Evolutionary conservation across 129 eudicot species (phyloP), one percentile per base, ranked within the genome.

Genomic region (Saposhnikovia divaricata): DNA sequence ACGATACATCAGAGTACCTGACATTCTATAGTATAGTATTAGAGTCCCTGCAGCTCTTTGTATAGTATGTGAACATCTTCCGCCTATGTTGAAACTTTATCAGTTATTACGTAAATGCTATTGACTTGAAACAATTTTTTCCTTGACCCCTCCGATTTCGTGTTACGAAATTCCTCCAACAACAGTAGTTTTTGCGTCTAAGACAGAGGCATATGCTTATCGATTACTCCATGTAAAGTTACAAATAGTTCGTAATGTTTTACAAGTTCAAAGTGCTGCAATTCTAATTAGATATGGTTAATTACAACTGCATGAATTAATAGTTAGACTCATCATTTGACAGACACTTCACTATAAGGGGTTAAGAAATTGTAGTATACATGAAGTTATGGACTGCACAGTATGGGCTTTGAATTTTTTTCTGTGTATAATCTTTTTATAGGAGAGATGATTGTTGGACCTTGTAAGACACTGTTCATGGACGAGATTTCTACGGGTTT

Each of bases 381-480:
- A 55, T 55, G 14, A 63, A 63, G 70, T 63, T 63, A 27, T 63
- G 70, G 75, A 71, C 48, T 71, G 27, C 47, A 71, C 1, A 72
- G 1, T 28, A 37, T 73, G 77, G 48, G 53, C 51, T 51, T 40
- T 55, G 68, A 77, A 51, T 51, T 21, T 55, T 40, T 38, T 23
- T 5, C 9, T 78, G 73, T n/a, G 43, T 25, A 25, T 42, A 63
- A 10, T 0, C 23, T 23, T 53, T 50, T 40, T 79, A 73, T 82
- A 95, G 99, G 99, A 16, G 99, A 96, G 82, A 92, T 96, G 97
- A 86, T 96, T 65, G 99, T 96, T 78, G 99, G 99, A 28, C 99
- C 99, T n/a, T 88, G 96, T 12, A 96, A 96, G 51, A 88, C 97
- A 14, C 53, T 96, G 66, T 92, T 96, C 75, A 96, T 96, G 99